Conservation (phyloP, 495 filamentous ascomycete species). For the Echria macrotheca region DNA sequence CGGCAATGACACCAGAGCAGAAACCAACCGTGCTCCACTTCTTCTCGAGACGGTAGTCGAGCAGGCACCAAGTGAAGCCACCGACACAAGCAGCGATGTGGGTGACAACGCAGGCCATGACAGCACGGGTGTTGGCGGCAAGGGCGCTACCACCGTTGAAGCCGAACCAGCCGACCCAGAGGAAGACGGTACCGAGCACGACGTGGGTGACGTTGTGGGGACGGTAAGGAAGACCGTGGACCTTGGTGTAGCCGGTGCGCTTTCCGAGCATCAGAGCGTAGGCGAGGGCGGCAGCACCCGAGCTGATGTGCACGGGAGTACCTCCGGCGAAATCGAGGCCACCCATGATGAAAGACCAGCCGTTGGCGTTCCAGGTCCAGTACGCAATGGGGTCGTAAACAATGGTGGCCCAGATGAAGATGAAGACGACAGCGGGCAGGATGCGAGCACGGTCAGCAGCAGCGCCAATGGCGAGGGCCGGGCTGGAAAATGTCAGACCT, state of each 20-base stretch:
- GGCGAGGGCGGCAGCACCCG: conserved; percentile 83
- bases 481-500: conserved; percentile 29
- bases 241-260: conserved; percentile 71
- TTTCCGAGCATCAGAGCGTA: conserved; percentile 90
- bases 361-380: conserved; percentile 93
- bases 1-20: conserved; percentile 91
- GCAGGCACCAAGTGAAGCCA: conserved; percentile 90
- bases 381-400: conserved; percentile 95
- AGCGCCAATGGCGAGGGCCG: conserved; percentile 87
- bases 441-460: conserved; percentile 91
- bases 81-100: conserved; percentile 77
- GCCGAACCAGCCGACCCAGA: conserved; percentile 99
- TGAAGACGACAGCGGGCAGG: conserved; percentile 90
- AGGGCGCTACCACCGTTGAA: conserved; percentile 97
- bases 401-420: conserved; percentile 92
- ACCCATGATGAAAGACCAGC: conserved; percentile 80
- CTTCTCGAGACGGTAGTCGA: conserved; percentile 89
- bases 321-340: conserved; percentile 95
- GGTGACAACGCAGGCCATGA: conserved; percentile 69
- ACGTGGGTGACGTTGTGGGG: conserved; percentile 98
- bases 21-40: conserved; percentile 99
- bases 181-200: conserved; percentile 93
- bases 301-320: conserved; percentile 92
- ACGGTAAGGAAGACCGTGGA: conserved; percentile 89
- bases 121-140: conserved; percentile 78